A percentile compares a stretch with the other conserved stretches of the same genome.
Conservation (phyloP, 495 filamentous ascomycete genomes). For the Bathelium albidoporum region DNA sequence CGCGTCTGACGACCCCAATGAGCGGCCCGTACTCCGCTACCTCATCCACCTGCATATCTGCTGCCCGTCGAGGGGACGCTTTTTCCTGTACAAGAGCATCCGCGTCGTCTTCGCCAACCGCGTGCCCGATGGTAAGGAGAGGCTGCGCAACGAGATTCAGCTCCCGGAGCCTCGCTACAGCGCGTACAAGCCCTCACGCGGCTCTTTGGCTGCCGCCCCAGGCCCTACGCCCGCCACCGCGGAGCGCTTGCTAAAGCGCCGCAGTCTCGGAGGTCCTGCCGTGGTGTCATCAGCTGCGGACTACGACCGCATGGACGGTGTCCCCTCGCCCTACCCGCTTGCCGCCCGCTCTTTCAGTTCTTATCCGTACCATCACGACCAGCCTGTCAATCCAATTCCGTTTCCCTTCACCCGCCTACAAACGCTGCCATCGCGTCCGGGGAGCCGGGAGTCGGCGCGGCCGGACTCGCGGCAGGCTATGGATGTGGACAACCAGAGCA, state of each 20-base stretch:
- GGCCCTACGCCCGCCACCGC: constrained; percentile 6
- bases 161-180: constrained; percentile 79
- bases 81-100: constrained; percentile 83
- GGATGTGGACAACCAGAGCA: constrained; percentile 25
- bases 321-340: constrained; percentile 9
- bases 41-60: constrained; percentile 92
- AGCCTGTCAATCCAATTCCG: constrained; percentile 10
- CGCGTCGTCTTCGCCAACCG: constrained; percentile 96
- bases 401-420: constrained; percentile 7
- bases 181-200: constrained; percentile 63
- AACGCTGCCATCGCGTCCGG: constrained; percentile 18
- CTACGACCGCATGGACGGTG: background rate
- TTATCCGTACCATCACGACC: background rate
- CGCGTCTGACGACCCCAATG: constrained; percentile 40
- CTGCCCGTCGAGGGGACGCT: constrained; percentile 71
- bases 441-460: constrained; percentile 16
- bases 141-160: constrained; percentile 80
- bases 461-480: constrained; percentile 10
- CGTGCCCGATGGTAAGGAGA: constrained; percentile 94
- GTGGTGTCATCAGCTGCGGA: background rate
- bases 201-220: constrained; percentile 20
- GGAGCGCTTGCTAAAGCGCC: constrained; percentile 20
- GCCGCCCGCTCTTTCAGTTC: constrained; percentile 13
- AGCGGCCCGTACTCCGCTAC: constrained; percentile 78
- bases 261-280: constrained; percentile 16